A percentile compares a stretch with the other conserved stretches of the same genome.
phyloP scores from a whole-genome alignment of 306 rosid genomes.

The Glycine soja region DNA sequence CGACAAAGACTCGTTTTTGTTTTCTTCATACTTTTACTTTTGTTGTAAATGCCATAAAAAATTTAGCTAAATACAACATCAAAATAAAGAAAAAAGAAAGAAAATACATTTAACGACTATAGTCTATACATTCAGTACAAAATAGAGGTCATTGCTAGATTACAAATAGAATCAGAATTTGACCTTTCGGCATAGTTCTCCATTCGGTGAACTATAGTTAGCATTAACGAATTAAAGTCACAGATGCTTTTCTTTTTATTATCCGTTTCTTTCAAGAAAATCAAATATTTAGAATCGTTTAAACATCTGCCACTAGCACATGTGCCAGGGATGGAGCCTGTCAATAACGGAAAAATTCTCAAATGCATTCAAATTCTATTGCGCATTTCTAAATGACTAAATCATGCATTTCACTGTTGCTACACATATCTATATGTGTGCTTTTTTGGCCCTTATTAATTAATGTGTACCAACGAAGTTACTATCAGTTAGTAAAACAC shows the following conservation, averaged over 20 bases:
- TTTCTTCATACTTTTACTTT: not conserved
- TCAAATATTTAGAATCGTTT: not conserved
- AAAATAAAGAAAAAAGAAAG: not conserved
- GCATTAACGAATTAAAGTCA: too few relatives aligned
- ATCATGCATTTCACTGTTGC: not conserved
- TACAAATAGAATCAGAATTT: not conserved
- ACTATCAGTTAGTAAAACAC: not conserved
- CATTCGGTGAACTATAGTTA: too few relatives aligned
- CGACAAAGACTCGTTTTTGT: not conserved
- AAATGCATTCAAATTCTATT: conserved; percentile 4
- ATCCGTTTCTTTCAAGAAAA: too few relatives aligned
- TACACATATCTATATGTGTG: not conserved
- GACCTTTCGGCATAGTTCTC: too few relatives aligned
- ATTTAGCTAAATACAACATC: not conserved
- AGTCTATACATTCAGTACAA: not conserved
- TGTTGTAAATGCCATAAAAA: not conserved
- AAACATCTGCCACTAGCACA: conserved; percentile 19
- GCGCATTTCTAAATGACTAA: not conserved
- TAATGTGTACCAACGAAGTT: conserved; percentile 32
- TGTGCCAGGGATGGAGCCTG: conserved; percentile 6
- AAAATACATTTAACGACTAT: not conserved
- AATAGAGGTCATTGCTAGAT: conserved; percentile 5
- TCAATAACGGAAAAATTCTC: conserved; percentile 12
- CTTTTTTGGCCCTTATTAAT: conserved; percentile 33
- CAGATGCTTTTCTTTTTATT: too few relatives aligned